Evolutionary conservation across 495 filamentous ascomycete species (phyloP).

Genomic region (Parmelia sp.): DNA sequence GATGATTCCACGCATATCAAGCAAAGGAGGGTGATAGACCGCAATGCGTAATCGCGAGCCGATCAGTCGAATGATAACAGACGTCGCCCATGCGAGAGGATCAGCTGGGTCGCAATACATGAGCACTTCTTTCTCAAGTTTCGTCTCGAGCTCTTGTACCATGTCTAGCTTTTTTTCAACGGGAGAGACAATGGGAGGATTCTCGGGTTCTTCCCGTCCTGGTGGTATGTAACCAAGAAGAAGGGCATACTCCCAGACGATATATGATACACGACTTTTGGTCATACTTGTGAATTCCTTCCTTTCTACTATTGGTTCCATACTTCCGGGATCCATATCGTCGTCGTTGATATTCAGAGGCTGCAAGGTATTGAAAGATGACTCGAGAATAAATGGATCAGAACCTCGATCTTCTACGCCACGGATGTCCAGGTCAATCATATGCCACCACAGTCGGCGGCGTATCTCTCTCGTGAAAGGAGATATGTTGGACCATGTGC

Average conservation of each 20-base stretch:
- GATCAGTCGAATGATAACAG: constrained; percentile 21
- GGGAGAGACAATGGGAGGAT: neutral
- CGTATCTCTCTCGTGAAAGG: constrained; percentile 59
- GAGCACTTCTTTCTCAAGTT: constrained; percentile 19
- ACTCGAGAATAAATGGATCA: constrained; percentile 58
- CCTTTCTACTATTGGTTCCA: constrained; percentile 13
- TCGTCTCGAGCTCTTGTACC: constrained; percentile 13
- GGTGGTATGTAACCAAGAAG: constrained; percentile 9
- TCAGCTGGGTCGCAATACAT: constrained; percentile 18
- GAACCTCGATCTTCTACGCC: constrained; percentile 69
- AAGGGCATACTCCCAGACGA: constrained; percentile 11
- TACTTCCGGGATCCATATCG: constrained; percentile 22
- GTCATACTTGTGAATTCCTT: constrained; percentile 24
- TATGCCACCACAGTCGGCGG: constrained; percentile 69
- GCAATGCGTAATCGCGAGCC: constrained; percentile 19
- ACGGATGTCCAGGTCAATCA: constrained; percentile 65
- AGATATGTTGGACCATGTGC: constrained; percentile 32
- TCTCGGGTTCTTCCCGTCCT: constrained; percentile 9
- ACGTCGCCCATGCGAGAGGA: constrained; percentile 21
- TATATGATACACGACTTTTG: constrained; percentile 17
- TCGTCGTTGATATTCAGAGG: constrained; percentile 46
- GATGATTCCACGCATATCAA: constrained; percentile 2
- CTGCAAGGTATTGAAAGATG: constrained; percentile 54
- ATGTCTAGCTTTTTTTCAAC: constrained; percentile 13
- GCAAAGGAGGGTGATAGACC: constrained; percentile 22